phyloP scores from a whole-genome alignment of 2,329 filamentous ascomycete species.

The Fusarium multiceps region DNA sequence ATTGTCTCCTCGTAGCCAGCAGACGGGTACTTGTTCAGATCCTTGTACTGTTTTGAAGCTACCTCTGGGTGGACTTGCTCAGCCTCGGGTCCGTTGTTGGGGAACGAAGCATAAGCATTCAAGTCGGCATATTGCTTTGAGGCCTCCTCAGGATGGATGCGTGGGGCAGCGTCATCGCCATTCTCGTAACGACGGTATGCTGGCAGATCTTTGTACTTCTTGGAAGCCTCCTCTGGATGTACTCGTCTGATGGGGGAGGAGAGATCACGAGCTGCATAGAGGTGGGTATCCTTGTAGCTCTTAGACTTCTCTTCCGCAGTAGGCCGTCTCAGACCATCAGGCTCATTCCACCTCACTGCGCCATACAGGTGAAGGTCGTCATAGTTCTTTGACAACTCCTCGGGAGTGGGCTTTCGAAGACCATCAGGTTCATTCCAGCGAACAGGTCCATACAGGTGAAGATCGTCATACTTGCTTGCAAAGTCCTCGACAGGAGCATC shows the following conservation, averaged over 20 bases:
- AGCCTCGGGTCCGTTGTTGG: conserved; percentile 39
- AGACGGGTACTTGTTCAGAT: conserved; percentile 49
- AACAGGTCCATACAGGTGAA: conserved; percentile 54
- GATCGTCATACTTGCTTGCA: conserved; percentile 54
- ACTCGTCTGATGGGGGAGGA: conserved; percentile 25
- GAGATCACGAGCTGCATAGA: conserved; percentile 48
- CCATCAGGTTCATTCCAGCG: conserved; percentile 56
- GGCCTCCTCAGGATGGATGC: conserved; percentile 50
- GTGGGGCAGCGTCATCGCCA: conserved; percentile 36
- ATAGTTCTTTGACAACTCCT: conserved; percentile 54
- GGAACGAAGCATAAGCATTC: conserved; percentile 47
- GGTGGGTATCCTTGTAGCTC: conserved; percentile 52
- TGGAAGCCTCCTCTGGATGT: conserved; percentile 48
- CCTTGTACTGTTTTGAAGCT: conserved; percentile 50
- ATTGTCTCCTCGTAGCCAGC: conserved; percentile 48
- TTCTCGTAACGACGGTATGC: conserved; percentile 46
- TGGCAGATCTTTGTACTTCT: conserved; percentile 47
- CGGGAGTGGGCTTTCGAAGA: conserved; percentile 48
- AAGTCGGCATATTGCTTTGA: conserved; percentile 54
- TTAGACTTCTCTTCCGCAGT: conserved; percentile 55
- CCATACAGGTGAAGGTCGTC: conserved; percentile 54
- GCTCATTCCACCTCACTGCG: conserved; percentile 53
- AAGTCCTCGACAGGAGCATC: conserved; percentile 45
- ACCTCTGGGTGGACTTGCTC: conserved; percentile 47
- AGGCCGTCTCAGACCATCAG: conserved; percentile 48